Base-by-base conservation (phyloP, 2,329 filamentous ascomycete genomes). In the Diaporthe vexans region DNA sequence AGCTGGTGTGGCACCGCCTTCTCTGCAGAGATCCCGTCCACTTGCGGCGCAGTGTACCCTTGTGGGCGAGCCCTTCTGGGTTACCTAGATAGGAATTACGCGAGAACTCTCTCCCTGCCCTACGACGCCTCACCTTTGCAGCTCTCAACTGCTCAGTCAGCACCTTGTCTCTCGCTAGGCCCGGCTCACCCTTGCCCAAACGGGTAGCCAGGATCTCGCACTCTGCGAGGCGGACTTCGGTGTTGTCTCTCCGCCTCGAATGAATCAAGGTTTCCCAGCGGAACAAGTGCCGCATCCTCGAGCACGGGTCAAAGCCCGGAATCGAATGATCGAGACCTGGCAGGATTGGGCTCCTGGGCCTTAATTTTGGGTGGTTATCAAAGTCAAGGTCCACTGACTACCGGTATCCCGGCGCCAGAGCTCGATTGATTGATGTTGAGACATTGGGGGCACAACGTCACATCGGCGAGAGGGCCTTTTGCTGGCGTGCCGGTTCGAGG, bases 161-260 rank as follows among this genome's bases (percentile, higher is more conserved):
- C 74, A 75, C 74, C 74, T 74, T 75, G 72, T 74, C 48, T 56
- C 54, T 67, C 40, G 71, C 67, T 71, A 70, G 71, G 57, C 46
- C 70, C 46, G 26, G 74, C 35, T 43, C 37, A 56, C 13, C 56
- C 43, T 52, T 61, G 40, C 29, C 19, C 29, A 37, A 67, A 67
- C 46, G 29, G 63, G 63, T 52, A 67, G 33, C 46, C 10, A 52
- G 63, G 46, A 52, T 67, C 29, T 52, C 29, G 46, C 43, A n/a
- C 26, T 51, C 24, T 67, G 61, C 29, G 43, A 35, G 9, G 26
- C 63, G 63, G 46, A 37, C 21, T 54, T 72, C 52, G 51, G 70
- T 24, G 43, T 61, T 13, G 11, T n/a, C 13, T 43, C 58, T 48
- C 40, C 63, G 40, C 56, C 8, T 37, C 9, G 43, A 29, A 11